Conservation (phyloP, 371 early-diverging fungal genomes). For the Rhizopus sp. region DNA sequence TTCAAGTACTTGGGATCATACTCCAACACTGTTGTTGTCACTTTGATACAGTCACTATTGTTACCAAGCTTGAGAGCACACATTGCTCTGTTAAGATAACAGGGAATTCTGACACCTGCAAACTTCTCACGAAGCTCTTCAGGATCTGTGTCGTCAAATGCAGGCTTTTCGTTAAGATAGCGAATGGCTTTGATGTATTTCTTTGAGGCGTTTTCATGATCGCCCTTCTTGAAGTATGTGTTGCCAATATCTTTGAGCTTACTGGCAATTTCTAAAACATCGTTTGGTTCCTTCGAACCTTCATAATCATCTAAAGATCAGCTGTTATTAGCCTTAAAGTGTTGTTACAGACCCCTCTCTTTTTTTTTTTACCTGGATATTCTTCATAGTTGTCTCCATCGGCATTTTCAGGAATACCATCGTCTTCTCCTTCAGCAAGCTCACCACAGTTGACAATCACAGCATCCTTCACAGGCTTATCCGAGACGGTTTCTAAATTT, state of each 20-base stretch:
- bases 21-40: constrained; percentile 70
- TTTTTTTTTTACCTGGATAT: constrained; percentile 68
- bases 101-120: constrained; percentile 70
- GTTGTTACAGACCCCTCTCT: too few species aligned
- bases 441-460: constrained; percentile 73
- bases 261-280: constrained; percentile 70
- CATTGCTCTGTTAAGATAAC: constrained; percentile 82
- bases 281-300: constrained; percentile 51
- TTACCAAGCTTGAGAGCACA: constrained; percentile 72
- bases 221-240: constrained; percentile 69
- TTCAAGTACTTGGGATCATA: constrained; percentile 56
- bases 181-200: constrained; percentile 81
- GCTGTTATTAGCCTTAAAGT: background rate
- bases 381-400: constrained; percentile 82
- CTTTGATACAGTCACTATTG: constrained; percentile 53
- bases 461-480: constrained; percentile 64
- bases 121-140: constrained; percentile 63
- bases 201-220: constrained; percentile 55
- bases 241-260: constrained; percentile 83
- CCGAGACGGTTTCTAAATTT: constrained; percentile 55
- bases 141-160: constrained; percentile 70
- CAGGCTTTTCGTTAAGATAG: constrained; percentile 75
- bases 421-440: constrained; percentile 72
- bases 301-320: constrained; percentile 64
- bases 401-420: constrained; percentile 59